Evolutionary conservation across 2,329 filamentous ascomycete genomes (phyloP), one percentile per base, ranked within the genome.

Genomic region (Aspergillus nomiae): DNA sequence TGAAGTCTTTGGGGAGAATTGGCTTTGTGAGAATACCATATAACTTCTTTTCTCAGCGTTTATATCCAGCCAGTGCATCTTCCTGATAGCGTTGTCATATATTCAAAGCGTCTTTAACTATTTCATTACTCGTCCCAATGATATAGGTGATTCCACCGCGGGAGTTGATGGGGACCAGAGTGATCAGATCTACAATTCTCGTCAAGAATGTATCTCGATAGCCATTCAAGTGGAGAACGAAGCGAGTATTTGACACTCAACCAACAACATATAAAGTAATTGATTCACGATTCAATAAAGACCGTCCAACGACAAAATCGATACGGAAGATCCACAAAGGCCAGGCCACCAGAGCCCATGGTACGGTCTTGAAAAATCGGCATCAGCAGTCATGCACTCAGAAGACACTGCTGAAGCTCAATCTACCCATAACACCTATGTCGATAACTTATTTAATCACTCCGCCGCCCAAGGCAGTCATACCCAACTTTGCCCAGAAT

Each of bases 401-500:
- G 12, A 36, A 36, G 34, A 14, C 6, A 36, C 14, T 36, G 5
- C 6, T 24, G 21, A 24, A 24, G 21, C 21, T 24, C 32, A 2
- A 36, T 14, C 34, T 36, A 36, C 34, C 34, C 12, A 16, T 6
- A 7, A 5, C 5, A 36, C 14, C 34, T 14, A 1, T 1, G 1
- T 36, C 4, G 34, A 36, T 14, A 5, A 6, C 1, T 16, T 36
- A 36, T 36, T 36, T 36, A 16, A 36, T 36, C 34, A 41, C 36
- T 1, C 66, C 60, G 2, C 63, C 60, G 19, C 67, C 67, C 61
- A 64, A 19, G 16, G 36, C 54, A n/a, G 66, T 61, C 30, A 61
- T 63, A 38, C 63, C 63, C 9, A 68, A n/a, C 50, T 65, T 70
- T 8, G 51, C 14, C 69, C 65, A 68, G 26, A 70, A 67, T 4